Evolutionary conservation across 139 green algal species (phyloP), one percentile per base, ranked within the genome.

Genomic region (Diplosphaera chodatii): DNA sequence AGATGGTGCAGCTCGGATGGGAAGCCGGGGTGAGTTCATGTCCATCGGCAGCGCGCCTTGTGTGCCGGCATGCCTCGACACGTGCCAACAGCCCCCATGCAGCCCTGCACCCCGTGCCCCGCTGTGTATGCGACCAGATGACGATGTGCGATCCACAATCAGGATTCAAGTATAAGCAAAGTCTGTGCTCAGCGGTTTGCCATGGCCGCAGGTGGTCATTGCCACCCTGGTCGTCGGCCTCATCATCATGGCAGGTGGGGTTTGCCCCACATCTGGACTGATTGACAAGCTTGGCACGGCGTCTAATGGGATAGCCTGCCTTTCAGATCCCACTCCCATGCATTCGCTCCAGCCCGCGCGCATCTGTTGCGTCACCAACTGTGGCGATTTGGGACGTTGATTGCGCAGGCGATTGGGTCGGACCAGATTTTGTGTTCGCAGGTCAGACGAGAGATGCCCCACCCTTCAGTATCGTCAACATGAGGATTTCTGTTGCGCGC

Each of bases 161-260:
- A n/a, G n/a, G n/a, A n/a, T n/a, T n/a, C n/a, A n/a, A n/a, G n/a
- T n/a, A n/a, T n/a, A n/a, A n/a, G n/a, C n/a, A n/a, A n/a, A n/a
- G n/a, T n/a, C n/a, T n/a, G n/a, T n/a, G n/a, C n/a, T n/a, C n/a
- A n/a, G n/a, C n/a, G 22, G 48, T 59, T 10, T 10, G 6, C 8
- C 37, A 18, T 23, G 16, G 22, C 48, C n/a, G n/a, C n/a, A 59
- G 48, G 48, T 65, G 10, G 28, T 32, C 2, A 65, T 65, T 22
- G 59, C 25, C 59, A 65, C 59, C n/a, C 59, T 65, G 59, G 59
- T 65, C 25, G 59, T 65, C 25, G 59, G 59, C 27, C 59, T 65
- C 3, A 65, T 32, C 25, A 65, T 65, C 59, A 65, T 65, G 59
- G 59, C 59, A 15, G 59, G 59, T 18, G 59, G 48, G 48, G 8